Percentiles rank a stretch among this genome's conserved stretches.
These are phyloP conservation scores for Rhizopus delemar DNA, from an alignment of 371 early-diverging fungal species.

Conservation along the genomic window DNA sequence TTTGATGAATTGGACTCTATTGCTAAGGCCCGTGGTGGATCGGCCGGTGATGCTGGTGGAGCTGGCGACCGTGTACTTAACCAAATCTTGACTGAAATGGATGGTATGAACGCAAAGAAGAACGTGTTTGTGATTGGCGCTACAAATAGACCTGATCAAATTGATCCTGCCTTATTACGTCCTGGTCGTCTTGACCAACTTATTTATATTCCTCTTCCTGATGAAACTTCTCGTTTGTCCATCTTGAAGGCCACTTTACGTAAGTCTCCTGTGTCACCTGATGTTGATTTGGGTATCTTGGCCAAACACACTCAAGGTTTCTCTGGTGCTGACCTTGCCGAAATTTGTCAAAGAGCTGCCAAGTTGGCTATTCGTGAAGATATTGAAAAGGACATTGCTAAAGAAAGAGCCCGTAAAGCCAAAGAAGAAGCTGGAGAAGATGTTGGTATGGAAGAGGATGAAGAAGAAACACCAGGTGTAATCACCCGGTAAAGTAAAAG, in stretches of 20 bases:
- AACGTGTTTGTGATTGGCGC: conserved; percentile 99
- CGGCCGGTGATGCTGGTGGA: conserved; percentile 91
- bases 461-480: conserved; percentile 83
- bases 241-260: conserved; percentile 95
- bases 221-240: conserved; percentile 85
- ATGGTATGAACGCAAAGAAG: conserved; percentile 99
- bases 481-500: conserved; percentile 68
- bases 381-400: conserved; percentile 90
- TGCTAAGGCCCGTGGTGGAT: conserved; percentile 95
- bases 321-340: conserved; percentile 99
- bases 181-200: conserved; percentile 99
- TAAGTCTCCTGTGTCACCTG: conserved; percentile 92
- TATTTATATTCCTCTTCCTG: conserved; percentile 99
- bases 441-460: conserved; percentile 79
- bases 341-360: conserved; percentile 99
- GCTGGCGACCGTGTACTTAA: conserved; percentile 99
- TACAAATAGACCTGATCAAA: conserved; percentile 79
- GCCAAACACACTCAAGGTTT: conserved; percentile 95
- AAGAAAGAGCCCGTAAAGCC: conserved; percentile 73
- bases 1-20: conserved; percentile 99
- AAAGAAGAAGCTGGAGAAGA: conserved; percentile 65
- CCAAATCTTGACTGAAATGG: conserved; percentile 99
- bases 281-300: conserved; percentile 87
- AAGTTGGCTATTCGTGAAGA: conserved; percentile 99
- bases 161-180: conserved; percentile 51